Base-by-base conservation (phyloP, 257 asterid species). In the Verbascum thapsus region DNA sequence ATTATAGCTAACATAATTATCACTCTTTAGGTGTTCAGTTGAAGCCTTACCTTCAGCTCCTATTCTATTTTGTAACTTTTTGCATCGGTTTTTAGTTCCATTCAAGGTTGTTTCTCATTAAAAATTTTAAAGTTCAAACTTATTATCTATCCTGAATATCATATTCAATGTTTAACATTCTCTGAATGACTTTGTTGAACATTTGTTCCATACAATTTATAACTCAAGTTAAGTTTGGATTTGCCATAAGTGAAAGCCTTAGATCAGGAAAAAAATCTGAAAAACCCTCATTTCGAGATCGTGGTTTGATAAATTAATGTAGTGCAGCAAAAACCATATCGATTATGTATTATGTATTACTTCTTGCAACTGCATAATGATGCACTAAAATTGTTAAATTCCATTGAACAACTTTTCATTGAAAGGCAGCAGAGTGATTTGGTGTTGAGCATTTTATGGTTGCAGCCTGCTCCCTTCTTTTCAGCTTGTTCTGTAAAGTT, bases 11-110 rank as follows among this genome's bases (percentile, higher is more conserved):
- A 18, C 32, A 7, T 66, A 20, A 18, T 35, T 45, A 34, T 40
- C 34, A 19, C 12, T 55, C 22, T 43, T 54, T 35, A 67, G 19
- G 42, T 37, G 66, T 20, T 20, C 13, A 35, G 58, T 45, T 48
- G 52, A 22, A 57, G 11, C 52, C 18, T 55, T 67, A 51, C 43
- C 11, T 47, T 55, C 58, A 8, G 3, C n/a, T 52, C 53, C 53
- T 5, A 10, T 7, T 30, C 56, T 12, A 44, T 39, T 12, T 34
- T 19, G 49, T 35, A 44, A n/a, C n/a, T 32, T 47, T 50, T 34
- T 11, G 37, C 41, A 8, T 20, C 17, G 1, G 8, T 59, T 50
- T 13, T 8, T 7, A 19, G 5, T 6, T 34, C 11, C 19, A 15
- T 20, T 35, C 42, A 39, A 22, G 22, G 37, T 12, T 38, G 41